These are phyloP conservation scores for Hypericum perforatum DNA, from an alignment of 345 rosid genomes.

Conservation along the genomic window DNA sequence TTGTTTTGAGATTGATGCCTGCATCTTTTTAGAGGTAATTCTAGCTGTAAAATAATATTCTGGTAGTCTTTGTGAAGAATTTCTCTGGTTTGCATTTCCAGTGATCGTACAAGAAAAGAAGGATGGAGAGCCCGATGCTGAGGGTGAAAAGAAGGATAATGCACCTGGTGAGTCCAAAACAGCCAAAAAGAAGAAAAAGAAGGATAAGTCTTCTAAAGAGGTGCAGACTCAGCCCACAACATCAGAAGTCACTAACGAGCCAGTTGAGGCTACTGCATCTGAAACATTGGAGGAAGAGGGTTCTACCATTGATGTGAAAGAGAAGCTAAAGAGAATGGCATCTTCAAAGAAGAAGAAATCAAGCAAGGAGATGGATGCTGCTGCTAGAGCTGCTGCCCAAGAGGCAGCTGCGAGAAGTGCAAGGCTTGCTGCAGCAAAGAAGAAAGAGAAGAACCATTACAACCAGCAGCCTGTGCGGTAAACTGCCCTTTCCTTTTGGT, in stretches of 20 bases:
- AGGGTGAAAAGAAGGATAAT: slow-evolving; percentile 48
- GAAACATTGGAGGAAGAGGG: slow-evolving; percentile 32
- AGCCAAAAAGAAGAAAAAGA: slow-evolving; percentile 67
- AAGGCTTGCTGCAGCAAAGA: slow-evolving; percentile 54
- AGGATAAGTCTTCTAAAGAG: slow-evolving; percentile 49
- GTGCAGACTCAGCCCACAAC: slow-evolving; percentile 27
- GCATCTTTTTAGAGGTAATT: neutral
- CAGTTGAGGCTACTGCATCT: slow-evolving; percentile 20
- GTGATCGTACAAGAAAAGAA: slow-evolving; percentile 26
- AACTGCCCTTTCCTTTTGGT: neutral
- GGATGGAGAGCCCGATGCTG: slow-evolving; percentile 12
- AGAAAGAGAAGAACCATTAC: slow-evolving; percentile 85
- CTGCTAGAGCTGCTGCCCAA: slow-evolving; percentile 55
- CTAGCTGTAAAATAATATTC: neutral
- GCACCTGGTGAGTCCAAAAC: slow-evolving; percentile 50
- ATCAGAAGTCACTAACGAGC: slow-evolving; percentile 18
- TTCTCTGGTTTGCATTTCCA: slow-evolving; percentile 1
- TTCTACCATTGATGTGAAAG: slow-evolving; percentile 46
- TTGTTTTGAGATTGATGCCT: too few relatives aligned
- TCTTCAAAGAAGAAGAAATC: slow-evolving; percentile 67
- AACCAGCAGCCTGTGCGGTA: slow-evolving; percentile 55
- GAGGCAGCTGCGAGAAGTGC: slow-evolving; percentile 75
- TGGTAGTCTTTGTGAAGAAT: neutral
- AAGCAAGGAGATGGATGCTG: slow-evolving; percentile 62
- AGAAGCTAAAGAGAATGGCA: slow-evolving; percentile 50